Conservation (phyloP, 345 rosid species). For the Limnanthes douglasii region DNA sequence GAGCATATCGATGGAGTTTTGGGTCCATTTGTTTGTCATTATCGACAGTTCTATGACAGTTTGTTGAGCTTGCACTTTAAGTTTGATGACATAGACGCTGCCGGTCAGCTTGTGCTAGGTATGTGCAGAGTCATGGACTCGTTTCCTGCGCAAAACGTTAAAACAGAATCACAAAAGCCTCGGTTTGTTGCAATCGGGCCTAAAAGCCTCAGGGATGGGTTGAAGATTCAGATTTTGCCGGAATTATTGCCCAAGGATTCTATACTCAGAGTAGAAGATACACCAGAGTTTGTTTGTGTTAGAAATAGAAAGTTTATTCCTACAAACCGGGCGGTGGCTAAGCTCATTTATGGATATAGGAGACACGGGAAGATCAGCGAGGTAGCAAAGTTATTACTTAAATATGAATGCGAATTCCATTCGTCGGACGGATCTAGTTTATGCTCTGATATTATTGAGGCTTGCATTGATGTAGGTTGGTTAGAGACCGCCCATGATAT, state of each 20-base stretch:
- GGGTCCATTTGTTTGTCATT: constrained; percentile 28
- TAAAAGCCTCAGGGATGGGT: constrained; percentile 36
- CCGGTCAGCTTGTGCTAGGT: constrained; percentile 38
- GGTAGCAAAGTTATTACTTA: constrained; percentile 41
- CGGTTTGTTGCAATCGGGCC: constrained; percentile 61
- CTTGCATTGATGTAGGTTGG: constrained; percentile 56
- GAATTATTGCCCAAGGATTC: constrained; percentile 37
- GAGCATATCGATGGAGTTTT: constrained; percentile 30
- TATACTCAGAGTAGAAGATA: constrained; percentile 15
- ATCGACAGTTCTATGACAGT: constrained; percentile 40
- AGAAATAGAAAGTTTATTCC: constrained; percentile 36
- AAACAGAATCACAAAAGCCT: constrained; percentile 15
- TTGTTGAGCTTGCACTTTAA: constrained; percentile 57
- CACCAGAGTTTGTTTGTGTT: constrained; percentile 23
- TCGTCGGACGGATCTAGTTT: constrained; percentile 12
- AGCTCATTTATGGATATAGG: constrained; percentile 43
- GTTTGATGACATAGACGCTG: constrained; percentile 60
- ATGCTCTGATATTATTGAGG: constrained; percentile 37
- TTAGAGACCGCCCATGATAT: constrained; percentile 78
- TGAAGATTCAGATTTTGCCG: constrained; percentile 43
- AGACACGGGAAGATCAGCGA: constrained; percentile 27
- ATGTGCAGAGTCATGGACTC: constrained; percentile 18
- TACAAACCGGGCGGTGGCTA: constrained; percentile 42
- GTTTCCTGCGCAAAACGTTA: constrained; percentile 9
- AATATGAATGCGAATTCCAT: too few relatives aligned